Evolutionary conservation across 495 filamentous ascomycete genomes (phyloP).

Genomic region (Aspergillus homomorphus): DNA sequence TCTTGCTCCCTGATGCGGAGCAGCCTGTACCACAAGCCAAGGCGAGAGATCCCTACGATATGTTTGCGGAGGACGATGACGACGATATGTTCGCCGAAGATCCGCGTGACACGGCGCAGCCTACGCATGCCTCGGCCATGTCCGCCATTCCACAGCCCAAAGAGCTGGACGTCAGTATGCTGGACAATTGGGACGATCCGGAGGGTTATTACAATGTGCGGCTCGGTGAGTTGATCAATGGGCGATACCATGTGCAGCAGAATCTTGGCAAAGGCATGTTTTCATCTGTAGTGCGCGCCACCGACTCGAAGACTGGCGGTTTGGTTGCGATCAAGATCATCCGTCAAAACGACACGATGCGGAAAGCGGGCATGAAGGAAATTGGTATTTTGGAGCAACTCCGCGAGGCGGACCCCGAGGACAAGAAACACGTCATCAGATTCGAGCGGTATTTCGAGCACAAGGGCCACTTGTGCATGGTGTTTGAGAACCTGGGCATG

Average conservation of each 20-base stretch:
- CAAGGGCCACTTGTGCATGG: slow-evolving; percentile 92
- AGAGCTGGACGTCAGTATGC: slow-evolving; percentile 73
- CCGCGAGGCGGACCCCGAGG: slow-evolving; percentile 75
- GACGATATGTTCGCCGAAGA: slow-evolving; percentile 83
- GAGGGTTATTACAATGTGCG: slow-evolving; percentile 95
- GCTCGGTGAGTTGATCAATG: slow-evolving; percentile 81
- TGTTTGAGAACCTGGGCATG: slow-evolving; percentile 90
- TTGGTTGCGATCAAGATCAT: slow-evolving; percentile 91
- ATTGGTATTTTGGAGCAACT: slow-evolving; percentile 86
- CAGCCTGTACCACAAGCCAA: slow-evolving; percentile 31
- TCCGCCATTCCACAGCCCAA: slow-evolving; percentile 53
- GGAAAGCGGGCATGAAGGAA: slow-evolving; percentile 90
- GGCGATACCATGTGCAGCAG: slow-evolving; percentile 80
- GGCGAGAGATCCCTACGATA: slow-evolving; percentile 72
- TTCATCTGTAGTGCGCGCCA: slow-evolving; percentile 89
- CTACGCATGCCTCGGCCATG: slow-evolving; percentile 44
- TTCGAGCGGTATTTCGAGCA: slow-evolving; percentile 87
- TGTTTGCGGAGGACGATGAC: slow-evolving; percentile 91
- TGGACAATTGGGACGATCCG: slow-evolving; percentile 90
- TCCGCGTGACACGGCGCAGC: slow-evolving; percentile 41
- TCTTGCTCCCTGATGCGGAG: slow-evolving; percentile 49
- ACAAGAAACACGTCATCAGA: slow-evolving; percentile 89
- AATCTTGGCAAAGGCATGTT: slow-evolving; percentile 95
- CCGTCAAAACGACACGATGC: slow-evolving; percentile 88
- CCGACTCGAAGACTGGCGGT: slow-evolving; percentile 67